Percentiles rank a stretch among this genome's conserved stretches.
These are phyloP conservation scores for Alternaria atra DNA, from an alignment of 2,329 filamentous ascomycete species.

Conservation along the genomic window DNA sequence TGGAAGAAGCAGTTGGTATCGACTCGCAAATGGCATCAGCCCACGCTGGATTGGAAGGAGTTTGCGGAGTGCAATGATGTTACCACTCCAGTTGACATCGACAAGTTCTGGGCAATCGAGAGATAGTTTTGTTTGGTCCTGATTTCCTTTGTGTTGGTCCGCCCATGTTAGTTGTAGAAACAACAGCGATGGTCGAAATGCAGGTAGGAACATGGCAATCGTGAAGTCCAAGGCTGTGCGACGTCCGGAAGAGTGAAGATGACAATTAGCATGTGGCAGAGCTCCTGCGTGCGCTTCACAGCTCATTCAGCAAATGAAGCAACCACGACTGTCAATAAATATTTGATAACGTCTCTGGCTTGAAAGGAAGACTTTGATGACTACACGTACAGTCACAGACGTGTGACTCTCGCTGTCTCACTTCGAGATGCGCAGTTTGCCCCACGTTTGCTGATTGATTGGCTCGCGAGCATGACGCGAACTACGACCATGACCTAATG, in stretches of 20 bases:
- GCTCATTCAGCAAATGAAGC: not conserved
- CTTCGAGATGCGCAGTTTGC: slow-evolving; percentile 16
- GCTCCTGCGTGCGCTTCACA: not conserved
- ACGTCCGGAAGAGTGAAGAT: not conserved
- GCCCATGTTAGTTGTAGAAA: not conserved
- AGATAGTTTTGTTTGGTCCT: not conserved
- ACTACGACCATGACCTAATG: slow-evolving; percentile 27
- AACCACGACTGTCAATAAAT: not conserved
- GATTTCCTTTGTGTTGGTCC: not conserved
- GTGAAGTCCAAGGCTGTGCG: no score
- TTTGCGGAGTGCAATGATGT: slow-evolving; percentile 34
- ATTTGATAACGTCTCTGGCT: not conserved
- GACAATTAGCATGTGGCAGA: not conserved
- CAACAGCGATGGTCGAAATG: no score
- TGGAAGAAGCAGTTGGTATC: slow-evolving; percentile 12
- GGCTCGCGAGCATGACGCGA: slow-evolving; percentile 31
- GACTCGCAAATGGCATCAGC: slow-evolving; percentile 30
- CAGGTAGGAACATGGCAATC: no score
- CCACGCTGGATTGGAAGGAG: slow-evolving; percentile 33
- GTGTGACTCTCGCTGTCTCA: slow-evolving; percentile 21
- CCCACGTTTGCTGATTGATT: slow-evolving; percentile 41
- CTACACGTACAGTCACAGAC: slow-evolving; percentile 20
- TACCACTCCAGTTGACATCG: slow-evolving; percentile 15
- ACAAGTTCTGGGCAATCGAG: slow-evolving; percentile 5
- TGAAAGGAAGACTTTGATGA: not conserved